These are phyloP conservation scores for Eutrema salsugineum DNA, from an alignment of 441 rosid genomes.

Conservation along the genomic window DNA sequence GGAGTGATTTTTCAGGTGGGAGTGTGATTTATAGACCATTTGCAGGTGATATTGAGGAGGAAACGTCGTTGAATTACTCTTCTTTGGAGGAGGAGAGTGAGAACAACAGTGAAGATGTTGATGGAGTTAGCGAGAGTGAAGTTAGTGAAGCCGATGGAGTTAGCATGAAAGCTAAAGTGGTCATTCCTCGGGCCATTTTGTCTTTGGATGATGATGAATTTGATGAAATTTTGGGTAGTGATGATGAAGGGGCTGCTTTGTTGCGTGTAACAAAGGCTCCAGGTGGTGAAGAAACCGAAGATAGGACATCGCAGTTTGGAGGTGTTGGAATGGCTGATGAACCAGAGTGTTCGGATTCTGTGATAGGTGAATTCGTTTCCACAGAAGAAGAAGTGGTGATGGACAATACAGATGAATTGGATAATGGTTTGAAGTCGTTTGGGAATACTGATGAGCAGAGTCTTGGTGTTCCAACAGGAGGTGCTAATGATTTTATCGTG, in stretches of 20 bases:
- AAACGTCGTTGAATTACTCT: conserved; percentile 25
- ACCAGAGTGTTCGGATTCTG: conserved; percentile 14
- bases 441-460: background rate
- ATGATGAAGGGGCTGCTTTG: conserved; percentile 31
- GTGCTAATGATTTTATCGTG: background rate
- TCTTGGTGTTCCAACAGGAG: background rate
- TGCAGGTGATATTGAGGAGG: conserved; percentile 18
- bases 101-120: conserved; percentile 19
- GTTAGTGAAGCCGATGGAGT: conserved; percentile 22
- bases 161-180: conserved; percentile 18
- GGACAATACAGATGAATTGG: background rate
- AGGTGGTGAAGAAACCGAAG: conserved; percentile 31
- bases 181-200: conserved; percentile 56
- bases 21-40: conserved; percentile 25
- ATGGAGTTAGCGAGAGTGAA: conserved; percentile 19
- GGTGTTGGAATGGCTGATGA: conserved; percentile 9
- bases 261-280: conserved; percentile 29
- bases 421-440: conserved; percentile 2
- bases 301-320: background rate
- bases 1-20: conserved; percentile 21
- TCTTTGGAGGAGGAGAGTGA: conserved; percentile 36
- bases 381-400: conserved; percentile 8
- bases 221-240: conserved; percentile 37
- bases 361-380: background rate
- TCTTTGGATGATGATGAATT: conserved; percentile 59